phyloP scores from a whole-genome alignment of 495 filamentous ascomycete species.

The Aspergillus indologenus region DNA sequence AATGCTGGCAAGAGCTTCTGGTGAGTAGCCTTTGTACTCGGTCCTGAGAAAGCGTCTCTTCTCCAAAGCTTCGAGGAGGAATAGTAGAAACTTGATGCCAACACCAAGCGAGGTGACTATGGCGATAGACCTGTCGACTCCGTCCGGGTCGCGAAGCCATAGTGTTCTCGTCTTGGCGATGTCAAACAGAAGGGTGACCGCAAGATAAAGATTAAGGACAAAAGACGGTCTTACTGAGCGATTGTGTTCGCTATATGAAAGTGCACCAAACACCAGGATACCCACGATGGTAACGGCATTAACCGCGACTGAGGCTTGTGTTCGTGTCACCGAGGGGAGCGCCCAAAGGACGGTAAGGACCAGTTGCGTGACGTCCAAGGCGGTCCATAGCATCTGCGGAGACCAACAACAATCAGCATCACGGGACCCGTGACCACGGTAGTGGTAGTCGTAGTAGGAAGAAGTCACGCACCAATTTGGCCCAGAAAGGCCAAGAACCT shows the following conservation, averaged over 20 bases:
- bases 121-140: slow-evolving; percentile 34
- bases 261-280: slow-evolving; percentile 36
- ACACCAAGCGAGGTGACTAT: slow-evolving; percentile 47
- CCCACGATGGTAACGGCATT: slow-evolving; percentile 43
- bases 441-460: not conserved
- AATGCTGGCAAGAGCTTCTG: slow-evolving; percentile 58
- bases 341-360: slow-evolving; percentile 49
- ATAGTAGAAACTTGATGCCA: slow-evolving; percentile 46
- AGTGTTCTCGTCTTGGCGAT: slow-evolving; percentile 52
- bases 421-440: not conserved
- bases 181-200: slow-evolving; percentile 59
- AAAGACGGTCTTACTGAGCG: slow-evolving; percentile 56
- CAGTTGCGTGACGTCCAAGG: slow-evolving; percentile 43
- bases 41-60: slow-evolving; percentile 50
- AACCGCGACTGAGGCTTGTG: slow-evolving; percentile 45
- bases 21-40: slow-evolving; percentile 45
- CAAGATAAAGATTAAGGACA: slow-evolving; percentile 58
- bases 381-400: slow-evolving; percentile 38
- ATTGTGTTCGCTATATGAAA: slow-evolving; percentile 58
- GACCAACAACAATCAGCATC: not conserved
- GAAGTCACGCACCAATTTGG: slow-evolving; percentile 44
- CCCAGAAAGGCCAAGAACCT: slow-evolving; percentile 29
- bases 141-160: slow-evolving; percentile 47
- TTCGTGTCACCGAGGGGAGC: slow-evolving; percentile 28
- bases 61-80: slow-evolving; percentile 52